Conservation (phyloP, 1,284 basidiomycete species). For the Lentinula novae-zelandiae region DNA sequence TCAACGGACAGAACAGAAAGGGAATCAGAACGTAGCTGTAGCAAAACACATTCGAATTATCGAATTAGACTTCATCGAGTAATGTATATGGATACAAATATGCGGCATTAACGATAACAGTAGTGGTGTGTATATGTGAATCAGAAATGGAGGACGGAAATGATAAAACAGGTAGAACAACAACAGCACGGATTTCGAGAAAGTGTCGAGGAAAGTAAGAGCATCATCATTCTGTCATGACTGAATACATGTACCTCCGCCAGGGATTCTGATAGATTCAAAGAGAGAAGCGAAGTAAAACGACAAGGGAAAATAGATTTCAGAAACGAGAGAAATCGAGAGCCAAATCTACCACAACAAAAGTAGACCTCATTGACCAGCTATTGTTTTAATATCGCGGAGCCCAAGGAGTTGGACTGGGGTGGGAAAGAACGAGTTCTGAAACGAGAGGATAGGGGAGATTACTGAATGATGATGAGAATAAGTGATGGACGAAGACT, state of each 20-base stretch:
- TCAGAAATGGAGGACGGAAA: background rate
- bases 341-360: background rate
- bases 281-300: background rate
- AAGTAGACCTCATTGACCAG: background rate
- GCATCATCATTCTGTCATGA: slow-evolving; percentile 2
- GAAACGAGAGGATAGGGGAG: background rate
- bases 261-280: background rate
- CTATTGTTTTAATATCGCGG: background rate
- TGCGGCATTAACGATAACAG: background rate
- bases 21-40: background rate
- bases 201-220: background rate
- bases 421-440: background rate
- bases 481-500: background rate
- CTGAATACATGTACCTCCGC: background rate
- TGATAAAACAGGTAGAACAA: background rate
- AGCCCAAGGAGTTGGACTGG: background rate
- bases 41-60: background rate
- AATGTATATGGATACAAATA: background rate
- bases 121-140: background rate
- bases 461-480: background rate
- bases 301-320: background rate
- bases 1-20: background rate
- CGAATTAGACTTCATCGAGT: background rate
- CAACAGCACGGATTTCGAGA: background rate
- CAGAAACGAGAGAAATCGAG: background rate